phyloP scores from a whole-genome alignment of 805 yeast species.

The Ogataea angusta region DNA sequence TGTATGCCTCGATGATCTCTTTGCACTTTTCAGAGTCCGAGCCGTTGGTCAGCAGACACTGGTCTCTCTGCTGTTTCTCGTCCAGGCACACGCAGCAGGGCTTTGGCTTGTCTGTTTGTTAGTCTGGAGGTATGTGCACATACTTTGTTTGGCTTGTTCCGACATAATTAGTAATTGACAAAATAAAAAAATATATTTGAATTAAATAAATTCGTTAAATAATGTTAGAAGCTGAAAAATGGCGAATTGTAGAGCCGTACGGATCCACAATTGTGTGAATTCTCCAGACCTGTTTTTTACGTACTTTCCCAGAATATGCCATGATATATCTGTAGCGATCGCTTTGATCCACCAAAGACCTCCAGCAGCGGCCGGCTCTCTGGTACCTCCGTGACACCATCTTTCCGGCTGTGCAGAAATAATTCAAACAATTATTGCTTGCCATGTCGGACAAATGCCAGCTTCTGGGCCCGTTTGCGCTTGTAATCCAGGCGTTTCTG shows the following conservation, averaged over 20 bases:
- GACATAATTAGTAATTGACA: conserved; percentile 13
- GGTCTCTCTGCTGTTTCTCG: conserved; percentile 61
- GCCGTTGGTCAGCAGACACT: conserved; percentile 79
- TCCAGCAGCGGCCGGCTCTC: not conserved
- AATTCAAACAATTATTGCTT: not conserved
- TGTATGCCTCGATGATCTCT: conserved; percentile 66
- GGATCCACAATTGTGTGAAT: too few relatives aligned
- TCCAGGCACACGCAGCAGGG: conserved; percentile 96
- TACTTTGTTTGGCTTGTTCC: conserved; percentile 25
- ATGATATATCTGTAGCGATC: too few relatives aligned
- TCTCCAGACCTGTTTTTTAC: too few relatives aligned
- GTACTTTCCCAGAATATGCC: too few relatives aligned
- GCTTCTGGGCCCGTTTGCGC: conserved; percentile 81
- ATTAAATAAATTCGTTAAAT: not conserved
- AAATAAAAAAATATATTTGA: not conserved
- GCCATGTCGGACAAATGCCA: conserved; percentile 42
- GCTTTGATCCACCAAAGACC: too few relatives aligned
- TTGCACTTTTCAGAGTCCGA: conserved; percentile 82
- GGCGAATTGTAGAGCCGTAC: not conserved
- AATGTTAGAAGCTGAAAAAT: not conserved
- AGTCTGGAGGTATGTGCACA: conserved; percentile 10
- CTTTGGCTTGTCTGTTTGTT: conserved; percentile 58
- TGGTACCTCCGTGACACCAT: not conserved
- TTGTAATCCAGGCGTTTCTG: conserved; percentile 69
- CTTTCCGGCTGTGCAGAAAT: not conserved